These are phyloP conservation scores for Wickerhamomyces rabaulensis DNA, from an alignment of 805 yeast genomes.

Conservation along the genomic window DNA sequence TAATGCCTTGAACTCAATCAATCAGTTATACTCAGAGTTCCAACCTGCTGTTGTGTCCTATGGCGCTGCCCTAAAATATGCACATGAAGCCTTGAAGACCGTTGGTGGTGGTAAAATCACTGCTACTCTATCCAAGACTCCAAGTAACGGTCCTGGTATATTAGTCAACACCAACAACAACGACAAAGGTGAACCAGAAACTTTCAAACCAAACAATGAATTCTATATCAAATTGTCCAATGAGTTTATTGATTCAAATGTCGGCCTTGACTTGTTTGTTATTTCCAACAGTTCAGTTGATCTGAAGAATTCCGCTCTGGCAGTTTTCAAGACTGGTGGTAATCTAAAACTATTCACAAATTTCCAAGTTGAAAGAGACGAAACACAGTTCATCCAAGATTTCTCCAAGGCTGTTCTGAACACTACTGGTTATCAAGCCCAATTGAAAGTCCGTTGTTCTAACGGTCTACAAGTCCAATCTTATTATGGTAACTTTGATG, in stretches of 20 bases:
- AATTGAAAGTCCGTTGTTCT: slow-evolving; percentile 80
- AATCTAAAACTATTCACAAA: slow-evolving; percentile 55
- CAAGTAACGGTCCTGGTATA: slow-evolving; percentile 78
- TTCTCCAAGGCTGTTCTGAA: slow-evolving; percentile 46
- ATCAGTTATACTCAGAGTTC: slow-evolving; percentile 35
- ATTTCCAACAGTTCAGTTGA: slow-evolving; percentile 64
- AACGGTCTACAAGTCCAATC: slow-evolving; percentile 76
- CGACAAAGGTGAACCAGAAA: slow-evolving; percentile 35
- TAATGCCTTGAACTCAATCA: slow-evolving; percentile 59
- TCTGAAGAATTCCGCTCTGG: slow-evolving; percentile 63
- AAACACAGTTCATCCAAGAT: slow-evolving; percentile 55
- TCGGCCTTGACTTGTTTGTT: slow-evolving; percentile 75
- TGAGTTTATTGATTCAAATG: slow-evolving; percentile 48
- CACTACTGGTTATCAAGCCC: slow-evolving; percentile 70
- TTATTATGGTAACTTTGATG: slow-evolving; percentile 57
- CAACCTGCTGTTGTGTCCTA: slow-evolving; percentile 56
- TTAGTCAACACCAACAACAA: slow-evolving; percentile 33
- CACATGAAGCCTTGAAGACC: slow-evolving; percentile 51
- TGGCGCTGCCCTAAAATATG: slow-evolving; percentile 74
- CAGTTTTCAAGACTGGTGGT: slow-evolving; percentile 71
- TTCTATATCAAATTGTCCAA: slow-evolving; percentile 58
- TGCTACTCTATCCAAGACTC: slow-evolving; percentile 60
- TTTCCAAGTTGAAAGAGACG: slow-evolving; percentile 67
- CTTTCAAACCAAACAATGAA: slow-evolving; percentile 53
- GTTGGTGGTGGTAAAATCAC: slow-evolving; percentile 85